Evolutionary conservation across 805 yeast genomes (phyloP).

Genomic region (Spathaspora sp.): DNA sequence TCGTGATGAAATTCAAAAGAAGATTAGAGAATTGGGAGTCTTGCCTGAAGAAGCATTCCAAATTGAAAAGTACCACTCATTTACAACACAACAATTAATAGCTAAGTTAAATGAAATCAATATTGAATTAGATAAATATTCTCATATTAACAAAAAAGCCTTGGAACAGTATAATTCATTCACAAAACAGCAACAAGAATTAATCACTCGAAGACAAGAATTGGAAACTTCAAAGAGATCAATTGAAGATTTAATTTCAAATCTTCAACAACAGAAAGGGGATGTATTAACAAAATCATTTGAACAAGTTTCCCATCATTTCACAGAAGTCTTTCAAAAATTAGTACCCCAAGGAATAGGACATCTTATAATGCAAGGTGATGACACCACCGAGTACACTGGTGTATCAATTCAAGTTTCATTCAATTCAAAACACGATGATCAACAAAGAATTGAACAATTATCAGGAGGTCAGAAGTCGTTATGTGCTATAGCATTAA

Average conservation of each 20-base stretch:
- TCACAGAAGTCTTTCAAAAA: constrained; percentile 69
- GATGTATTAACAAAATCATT: constrained; percentile 80
- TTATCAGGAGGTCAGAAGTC: constrained; percentile 97
- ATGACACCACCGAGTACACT: constrained; percentile 53
- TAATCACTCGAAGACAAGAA: constrained; percentile 63
- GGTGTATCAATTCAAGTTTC: constrained; percentile 89
- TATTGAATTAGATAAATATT: constrained; percentile 55
- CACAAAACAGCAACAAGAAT: constrained; percentile 65
- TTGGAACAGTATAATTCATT: constrained; percentile 77
- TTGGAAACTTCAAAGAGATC: constrained; percentile 67
- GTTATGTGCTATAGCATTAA: constrained; percentile 90
- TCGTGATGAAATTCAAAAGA: constrained; percentile 67
- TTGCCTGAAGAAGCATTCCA: constrained; percentile 81
- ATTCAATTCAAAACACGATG: constrained; percentile 80
- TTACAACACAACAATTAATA: constrained; percentile 52
- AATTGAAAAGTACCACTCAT: constrained; percentile 31
- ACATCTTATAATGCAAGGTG: constrained; percentile 58
- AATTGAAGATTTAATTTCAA: constrained; percentile 66
- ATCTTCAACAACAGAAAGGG: constrained; percentile 73
- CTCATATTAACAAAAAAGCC: constrained; percentile 86
- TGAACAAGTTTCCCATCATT: constrained; percentile 68
- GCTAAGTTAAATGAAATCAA: constrained; percentile 50
- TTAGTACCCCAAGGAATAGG: constrained; percentile 86
- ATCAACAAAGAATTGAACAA: constrained; percentile 84
- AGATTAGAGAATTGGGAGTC: constrained; percentile 81